A percentile compares a stretch with the other conserved stretches of the same genome.
Conservation (phyloP, 305 asterid genomes). For the Lippia alba region DNA sequence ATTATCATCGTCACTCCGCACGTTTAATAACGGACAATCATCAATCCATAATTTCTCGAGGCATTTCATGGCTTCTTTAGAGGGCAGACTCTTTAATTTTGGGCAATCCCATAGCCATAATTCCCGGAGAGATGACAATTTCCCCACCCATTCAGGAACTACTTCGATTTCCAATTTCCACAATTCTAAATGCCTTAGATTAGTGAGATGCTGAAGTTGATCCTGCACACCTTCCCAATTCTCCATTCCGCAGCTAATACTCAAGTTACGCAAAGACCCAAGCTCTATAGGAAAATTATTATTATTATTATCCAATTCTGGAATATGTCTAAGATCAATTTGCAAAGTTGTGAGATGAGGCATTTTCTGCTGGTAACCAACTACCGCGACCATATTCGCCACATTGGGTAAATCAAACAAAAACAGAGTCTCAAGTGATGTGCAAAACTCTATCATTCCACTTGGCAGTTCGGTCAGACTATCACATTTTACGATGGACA, state of each 20-base stretch:
- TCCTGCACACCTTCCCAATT: constrained; percentile 19
- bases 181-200: neutral
- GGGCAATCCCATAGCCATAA: neutral
- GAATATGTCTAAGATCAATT: neutral
- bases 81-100: neutral
- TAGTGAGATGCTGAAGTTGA: constrained; percentile 26
- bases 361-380: neutral
- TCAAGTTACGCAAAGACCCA: constrained; percentile 3
- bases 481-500: no score
- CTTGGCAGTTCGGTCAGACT: neutral
- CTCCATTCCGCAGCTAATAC: neutral
- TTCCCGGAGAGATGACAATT: neutral
- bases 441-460: no score
- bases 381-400: neutral
- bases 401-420: neutral
- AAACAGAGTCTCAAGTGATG: no score
- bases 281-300: neutral
- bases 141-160: constrained; percentile 37
- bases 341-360: neutral
- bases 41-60: neutral
- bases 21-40: neutral
- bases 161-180: constrained; percentile 24
- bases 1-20: neutral
- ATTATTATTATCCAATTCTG: neutral
- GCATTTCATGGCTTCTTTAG: constrained; percentile 2